Evolutionary conservation across 2,329 filamentous ascomycete genomes (phyloP), one percentile per base, ranked within the genome.

Genomic region (Fusarium sublunatum): DNA sequence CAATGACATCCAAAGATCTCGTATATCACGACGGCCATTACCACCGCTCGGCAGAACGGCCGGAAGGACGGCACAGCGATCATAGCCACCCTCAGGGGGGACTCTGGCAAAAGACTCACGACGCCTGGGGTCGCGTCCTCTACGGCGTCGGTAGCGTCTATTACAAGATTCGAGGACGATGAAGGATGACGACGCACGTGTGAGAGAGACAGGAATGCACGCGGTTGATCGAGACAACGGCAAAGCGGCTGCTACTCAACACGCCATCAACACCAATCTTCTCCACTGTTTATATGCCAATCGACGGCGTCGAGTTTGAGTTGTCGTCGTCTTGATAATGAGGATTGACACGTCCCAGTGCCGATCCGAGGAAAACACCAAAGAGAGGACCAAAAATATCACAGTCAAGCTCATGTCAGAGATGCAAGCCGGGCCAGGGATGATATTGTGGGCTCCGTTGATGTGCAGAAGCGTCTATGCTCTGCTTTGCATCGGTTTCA

Each of bases 121-220:
- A 76, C 53, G 44, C 74, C 22, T 79, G 77, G 77, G 77, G 79
- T 22, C 68, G 70, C 9, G 71, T 80, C n/a, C 71, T 78, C 34
- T 75, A 77, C 51, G 71, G 73, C 35, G 67, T 79, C 38, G 78
- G 76, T 40, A 76, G 71, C 52, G 67, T 70, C 41, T 78, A 78
- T 65, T 77, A 73, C 70, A 78, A 74, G 51, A 60, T 74, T 41
- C 65, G 67, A 51, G 70, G 70, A 26, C 64, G 62, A n/a, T 72
- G 64, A 71, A 44, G 11, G 53, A 57, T 67, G 45, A 62, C 56
- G 55, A 62, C 61, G 57, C 64, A 43, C 12, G 41, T 44, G 51
- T 53, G 52, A 55, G 60, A 50, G 46, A 43, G 38, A 19, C 19
- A 40, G 58, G 54, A 65, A 58, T 53, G 50, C 9, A 24, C 34